Evolutionary conservation across 2,329 filamentous ascomycete genomes (phyloP).

Genomic region (Parascedosporium putredinis): DNA sequence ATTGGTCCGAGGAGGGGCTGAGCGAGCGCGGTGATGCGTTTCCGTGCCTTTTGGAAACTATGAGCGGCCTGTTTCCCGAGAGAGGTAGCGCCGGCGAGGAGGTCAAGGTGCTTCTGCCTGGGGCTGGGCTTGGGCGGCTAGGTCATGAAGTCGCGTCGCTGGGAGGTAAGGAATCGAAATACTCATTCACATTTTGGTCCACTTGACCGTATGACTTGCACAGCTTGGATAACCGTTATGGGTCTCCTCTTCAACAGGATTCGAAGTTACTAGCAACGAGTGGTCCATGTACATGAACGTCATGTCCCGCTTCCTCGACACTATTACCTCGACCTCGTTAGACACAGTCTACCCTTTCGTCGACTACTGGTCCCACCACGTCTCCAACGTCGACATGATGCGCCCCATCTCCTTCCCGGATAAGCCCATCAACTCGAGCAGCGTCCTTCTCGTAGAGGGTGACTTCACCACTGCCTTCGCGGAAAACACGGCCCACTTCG

Average conservation of each 20-base stretch:
- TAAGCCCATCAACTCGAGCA: conserved; percentile 19
- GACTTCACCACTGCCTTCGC: conserved; percentile 39
- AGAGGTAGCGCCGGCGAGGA: conserved; percentile 7
- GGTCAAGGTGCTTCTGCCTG: conserved; percentile 37
- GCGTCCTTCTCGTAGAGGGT: conserved; percentile 40
- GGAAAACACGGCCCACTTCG: conserved; percentile 23
- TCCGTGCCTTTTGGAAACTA: conserved; percentile 23
- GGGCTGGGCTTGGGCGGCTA: conserved; percentile 40
- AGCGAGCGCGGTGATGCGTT: conserved; percentile 35
- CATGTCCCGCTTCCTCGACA: conserved; percentile 38
- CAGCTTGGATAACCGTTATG: too few species aligned
- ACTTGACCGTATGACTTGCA: too few species aligned
- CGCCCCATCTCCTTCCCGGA: conserved; percentile 37
- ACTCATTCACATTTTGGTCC: neutral
- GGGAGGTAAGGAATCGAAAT: conserved; percentile 18
- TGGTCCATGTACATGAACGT: conserved; percentile 49
- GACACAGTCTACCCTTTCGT: conserved; percentile 38
- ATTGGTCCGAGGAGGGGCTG: conserved; percentile 40
- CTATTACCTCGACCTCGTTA: conserved; percentile 15
- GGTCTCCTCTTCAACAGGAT: too few species aligned
- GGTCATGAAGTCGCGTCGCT: conserved; percentile 38
- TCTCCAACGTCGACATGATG: conserved; percentile 33
- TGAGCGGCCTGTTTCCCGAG: conserved; percentile 22
- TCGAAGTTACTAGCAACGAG: conserved; percentile 45
- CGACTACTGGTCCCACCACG: conserved; percentile 47